A percentile compares a stretch with the other conserved stretches of the same genome.
Evolutionary conservation across 441 rosid species (phyloP).

Genomic region (Rhodomyrtus psidioides): DNA sequence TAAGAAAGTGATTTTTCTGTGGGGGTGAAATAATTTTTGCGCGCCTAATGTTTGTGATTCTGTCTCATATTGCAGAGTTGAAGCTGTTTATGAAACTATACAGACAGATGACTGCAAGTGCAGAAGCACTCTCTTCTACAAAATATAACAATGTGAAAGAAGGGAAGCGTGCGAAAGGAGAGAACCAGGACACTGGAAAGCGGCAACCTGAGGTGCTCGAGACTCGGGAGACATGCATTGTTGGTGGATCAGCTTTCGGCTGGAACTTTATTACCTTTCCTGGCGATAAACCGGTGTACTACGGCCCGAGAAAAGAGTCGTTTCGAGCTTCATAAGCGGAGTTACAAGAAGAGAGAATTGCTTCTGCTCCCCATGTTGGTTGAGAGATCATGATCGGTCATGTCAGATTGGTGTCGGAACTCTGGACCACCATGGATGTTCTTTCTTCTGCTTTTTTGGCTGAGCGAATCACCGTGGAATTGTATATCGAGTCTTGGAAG

Average conservation of each 20-base stretch:
- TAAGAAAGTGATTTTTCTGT: not conserved
- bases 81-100: slow-evolving; percentile 49
- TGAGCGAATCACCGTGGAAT: not conserved
- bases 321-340: slow-evolving; percentile 43
- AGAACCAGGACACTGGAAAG: slow-evolving; percentile 20
- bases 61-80: slow-evolving; percentile 35
- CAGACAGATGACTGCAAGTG: slow-evolving; percentile 38
- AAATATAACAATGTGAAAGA: slow-evolving; percentile 18
- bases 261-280: slow-evolving; percentile 75
- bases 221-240: slow-evolving; percentile 20
- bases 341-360: not conserved
- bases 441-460: not conserved
- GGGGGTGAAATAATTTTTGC: not conserved
- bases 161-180: slow-evolving; percentile 21
- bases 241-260: slow-evolving; percentile 84
- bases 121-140: slow-evolving; percentile 19
- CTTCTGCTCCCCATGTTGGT: not conserved
- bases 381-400: not conserved
- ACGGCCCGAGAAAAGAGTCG: slow-evolving; percentile 63
- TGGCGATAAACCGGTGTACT: slow-evolving; percentile 40
- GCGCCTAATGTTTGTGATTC: not conserved
- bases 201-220: slow-evolving; percentile 16
- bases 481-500: not conserved
- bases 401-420: not conserved
- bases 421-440: not conserved